Evolutionary conservation across 1,139 yeast species (phyloP), one percentile per base, ranked within the genome.

Genomic region (Williopsis jadinii): DNA sequence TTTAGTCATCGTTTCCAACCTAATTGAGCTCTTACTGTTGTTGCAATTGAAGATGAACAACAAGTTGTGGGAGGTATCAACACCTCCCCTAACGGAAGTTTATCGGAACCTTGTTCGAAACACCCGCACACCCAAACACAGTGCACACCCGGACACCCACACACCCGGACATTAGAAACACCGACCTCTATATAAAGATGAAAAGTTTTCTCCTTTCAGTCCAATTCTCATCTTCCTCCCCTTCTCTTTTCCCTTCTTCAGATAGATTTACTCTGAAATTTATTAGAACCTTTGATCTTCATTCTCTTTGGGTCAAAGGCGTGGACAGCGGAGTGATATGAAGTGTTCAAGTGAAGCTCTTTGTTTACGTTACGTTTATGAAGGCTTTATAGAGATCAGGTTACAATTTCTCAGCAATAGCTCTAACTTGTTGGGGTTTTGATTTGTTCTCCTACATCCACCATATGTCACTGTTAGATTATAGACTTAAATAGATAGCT

Each of bases 251-350:
- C 43, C 33, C 33, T 45, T 49, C 50, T 46, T 51, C 51, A 51
- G 56, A 47, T 49, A 47, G 51, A 45, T 49, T 42, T 49, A 53
- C 78, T 75, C 81, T 75, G 80, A 71, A 54, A 34, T 61, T 54
- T 62, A 77, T 66, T 75, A 75, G 82, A 76, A 76, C 82, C 74
- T 74, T 63, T 61, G 66, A 40, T 28, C 64, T 63, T 59, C 46
- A 53, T 52, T 60, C 51, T 50, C 63, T 51, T 55, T 63, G 67
- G 63, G 63, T 48, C 59, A 63, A 63, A 64, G 71, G 84, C 73
- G 85, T 76, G 85, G 84, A 77, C 83, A 77, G 75, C 82, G 75
- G 83, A 77, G 84, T 65, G 58, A 77, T 60, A 77, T 35, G 42
- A 51, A 49, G 38, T 42, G 34, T 26, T 33, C 30, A 36, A 11